These are phyloP conservation scores for Sporothrix curviconia DNA, from an alignment of 2,329 filamentous ascomycete genomes.

Conservation along the genomic window DNA sequence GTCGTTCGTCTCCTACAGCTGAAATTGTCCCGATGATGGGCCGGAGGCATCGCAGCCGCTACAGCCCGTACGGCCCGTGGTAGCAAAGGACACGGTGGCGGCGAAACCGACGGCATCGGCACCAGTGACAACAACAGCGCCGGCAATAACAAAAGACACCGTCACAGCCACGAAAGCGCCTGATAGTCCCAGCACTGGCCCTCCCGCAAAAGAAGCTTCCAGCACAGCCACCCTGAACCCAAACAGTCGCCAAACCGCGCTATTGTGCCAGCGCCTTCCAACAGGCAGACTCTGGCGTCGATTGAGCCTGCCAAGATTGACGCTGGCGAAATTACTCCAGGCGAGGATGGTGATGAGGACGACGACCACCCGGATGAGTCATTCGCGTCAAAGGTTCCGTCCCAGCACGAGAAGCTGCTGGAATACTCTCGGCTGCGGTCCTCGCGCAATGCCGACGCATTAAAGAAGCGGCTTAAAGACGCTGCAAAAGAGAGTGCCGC, in stretches of 20 bases:
- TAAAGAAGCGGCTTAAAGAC: neutral
- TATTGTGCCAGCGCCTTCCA: no score
- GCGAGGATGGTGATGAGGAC: neutral
- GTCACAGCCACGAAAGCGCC: neutral
- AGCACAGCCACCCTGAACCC: no score
- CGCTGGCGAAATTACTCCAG: constrained; percentile 5
- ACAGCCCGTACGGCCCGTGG: constrained; percentile 19
- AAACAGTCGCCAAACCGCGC: no score
- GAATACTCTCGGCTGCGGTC: constrained; percentile 5
- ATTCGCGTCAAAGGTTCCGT: neutral
- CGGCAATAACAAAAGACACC: neutral
- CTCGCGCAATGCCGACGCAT: neutral
- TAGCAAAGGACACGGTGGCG: neutral
- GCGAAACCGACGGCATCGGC: neutral
- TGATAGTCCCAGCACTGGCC: neutral
- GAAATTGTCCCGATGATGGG: constrained; percentile 11
- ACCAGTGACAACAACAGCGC: neutral
- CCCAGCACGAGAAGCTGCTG: constrained; percentile 2
- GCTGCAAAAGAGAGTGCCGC: neutral
- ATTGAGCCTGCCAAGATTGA: constrained; percentile 6
- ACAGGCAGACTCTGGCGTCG: neutral
- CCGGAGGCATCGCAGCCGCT: constrained; percentile 15
- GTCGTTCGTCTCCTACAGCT: constrained; percentile 15
- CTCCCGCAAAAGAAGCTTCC: no score
- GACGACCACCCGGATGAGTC: constrained; percentile 9